These are phyloP conservation scores for Saxispiralis lemnorum DNA, from an alignment of 495 filamentous ascomycete genomes.

Conservation along the genomic window DNA sequence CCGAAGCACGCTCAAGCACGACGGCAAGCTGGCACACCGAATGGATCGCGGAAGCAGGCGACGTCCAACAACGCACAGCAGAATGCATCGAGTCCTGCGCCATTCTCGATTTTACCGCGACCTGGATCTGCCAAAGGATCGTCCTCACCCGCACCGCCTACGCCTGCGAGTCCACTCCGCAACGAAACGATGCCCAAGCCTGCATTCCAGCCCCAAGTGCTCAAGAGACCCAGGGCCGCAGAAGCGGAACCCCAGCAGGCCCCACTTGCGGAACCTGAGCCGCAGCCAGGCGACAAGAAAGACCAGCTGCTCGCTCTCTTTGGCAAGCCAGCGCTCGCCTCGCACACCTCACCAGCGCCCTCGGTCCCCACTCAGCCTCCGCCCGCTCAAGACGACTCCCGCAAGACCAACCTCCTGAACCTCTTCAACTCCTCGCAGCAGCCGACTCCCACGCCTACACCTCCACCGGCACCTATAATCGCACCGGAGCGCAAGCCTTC, in stretches of 20 bases:
- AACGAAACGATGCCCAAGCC: conserved; percentile 4
- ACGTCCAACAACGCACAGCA: neutral
- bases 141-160: conserved; percentile 10
- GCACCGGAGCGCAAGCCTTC: conserved; percentile 4
- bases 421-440: conserved; percentile 6
- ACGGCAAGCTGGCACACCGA: too few relatives aligned
- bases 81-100: conserved; percentile 12
- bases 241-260: conserved; percentile 9
- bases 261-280: conserved; percentile 1
- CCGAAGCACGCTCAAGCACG: neutral
- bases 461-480: conserved; percentile 3
- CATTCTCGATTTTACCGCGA: conserved; percentile 30
- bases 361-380: neutral
- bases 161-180: conserved; percentile 3
- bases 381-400: neutral
- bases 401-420: conserved; percentile 1
- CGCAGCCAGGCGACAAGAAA: conserved; percentile 8
- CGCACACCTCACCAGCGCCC: neutral
- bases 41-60: neutral
- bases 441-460: neutral
- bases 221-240: conserved; percentile 6
- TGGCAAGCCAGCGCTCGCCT: conserved; percentile 2
- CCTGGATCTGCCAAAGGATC: conserved; percentile 27
- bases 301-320: conserved; percentile 14
- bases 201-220: conserved; percentile 5